Base-by-base conservation (phyloP, 345 rosid species). In the Salix caprea region DNA sequence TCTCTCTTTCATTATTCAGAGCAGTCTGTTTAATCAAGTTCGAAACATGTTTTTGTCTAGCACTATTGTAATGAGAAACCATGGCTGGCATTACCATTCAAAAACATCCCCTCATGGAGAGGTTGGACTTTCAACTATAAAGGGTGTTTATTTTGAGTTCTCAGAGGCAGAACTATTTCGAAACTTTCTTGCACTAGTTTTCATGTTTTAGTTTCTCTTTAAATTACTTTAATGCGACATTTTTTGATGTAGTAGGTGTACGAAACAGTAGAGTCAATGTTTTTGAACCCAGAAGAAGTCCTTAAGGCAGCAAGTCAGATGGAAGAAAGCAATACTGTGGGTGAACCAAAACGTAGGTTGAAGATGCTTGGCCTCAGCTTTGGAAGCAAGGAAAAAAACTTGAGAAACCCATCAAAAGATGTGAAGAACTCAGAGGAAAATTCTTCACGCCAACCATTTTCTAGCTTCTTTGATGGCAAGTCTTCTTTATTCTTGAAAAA, bases 211-310 rank as follows among this genome's bases (percentile, higher is more conserved):
- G 50, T 46, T 46, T 46, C 50, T 3, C 14, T 46, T 46, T 28
- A 44, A 26, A 64, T 66, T 66, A 34, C 39, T 73, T 58, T 61
- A 61, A 64, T 67, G 65, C 15, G 67, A 30, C 5, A 26, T 36
- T 26, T 70, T 60, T 79, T 46, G 46, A 77, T 73, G 24, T 68
- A 14, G 6, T 37, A 94, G 99, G 97, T 91, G 8, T 95, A 95
- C 76, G 94, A 91, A 85, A 91, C 97, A 3, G 90, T 92, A 82
- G 99, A 95, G 80, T 82, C 85, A 64, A 87, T 95, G 91, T 44
- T 90, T 77, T 70, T 86, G 26, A 87, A 87, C 69, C 97, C 97
- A 5, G 94, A 92, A 52, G 95, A 92, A 81, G 89, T 89, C 64
- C 65, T 86, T 73, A 92, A 87, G 78, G 78, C 86, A 64, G 74